Base-by-base conservation (phyloP, 768 basidiomycete species). In the Phylloporus scabripes region DNA sequence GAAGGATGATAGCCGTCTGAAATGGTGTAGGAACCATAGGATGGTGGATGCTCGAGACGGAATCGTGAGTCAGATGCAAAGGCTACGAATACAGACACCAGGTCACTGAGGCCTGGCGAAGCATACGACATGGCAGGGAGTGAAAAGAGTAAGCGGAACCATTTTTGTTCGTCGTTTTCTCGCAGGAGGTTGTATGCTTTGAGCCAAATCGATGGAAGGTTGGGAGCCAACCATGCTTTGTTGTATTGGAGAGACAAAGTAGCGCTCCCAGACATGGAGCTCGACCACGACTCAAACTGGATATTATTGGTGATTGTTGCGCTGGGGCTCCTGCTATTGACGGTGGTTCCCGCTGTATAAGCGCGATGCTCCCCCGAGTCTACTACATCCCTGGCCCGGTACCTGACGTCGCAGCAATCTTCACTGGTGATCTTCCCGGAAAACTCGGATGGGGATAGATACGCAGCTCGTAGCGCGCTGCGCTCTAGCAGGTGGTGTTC, bases 121-220 rank as follows among this genome's bases (percentile, higher is more conserved):
- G 46, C 26, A 43, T 66, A 70, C 7, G 50, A 58, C 56, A 68
- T 56, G 2, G 66, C 54, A n/a, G 66, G 48, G n/a, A 70, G 49
- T 4, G 60, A 57, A 20, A 71, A 71, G 2, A 56, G 28, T 14
- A 70, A 15, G 34, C 48, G 58, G 34, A 46, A 54, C 37, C 45
- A 51, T 41, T 56, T 42, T 18, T 21, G 2, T 8, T 45, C 45
- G 11, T 45, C 45, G 20, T 49, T 46, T 11, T 9, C 8, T 28
- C 60, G 61, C 33, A 59, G 61, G 7, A 57, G 29, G 24, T 63
- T 39, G 18, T 69, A 70, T 3, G 58, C 41, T 11, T 60, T 48
- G 42, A 72, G 38, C 56, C 65, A 71, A 4, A 54, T 38, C 1
- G 42, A 18, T 0, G 55, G 21, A 10, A 69, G 45, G 7, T 28